Base-by-base conservation (phyloP, 2,329 filamentous ascomycete genomes). In the Phialophora tarda region DNA sequence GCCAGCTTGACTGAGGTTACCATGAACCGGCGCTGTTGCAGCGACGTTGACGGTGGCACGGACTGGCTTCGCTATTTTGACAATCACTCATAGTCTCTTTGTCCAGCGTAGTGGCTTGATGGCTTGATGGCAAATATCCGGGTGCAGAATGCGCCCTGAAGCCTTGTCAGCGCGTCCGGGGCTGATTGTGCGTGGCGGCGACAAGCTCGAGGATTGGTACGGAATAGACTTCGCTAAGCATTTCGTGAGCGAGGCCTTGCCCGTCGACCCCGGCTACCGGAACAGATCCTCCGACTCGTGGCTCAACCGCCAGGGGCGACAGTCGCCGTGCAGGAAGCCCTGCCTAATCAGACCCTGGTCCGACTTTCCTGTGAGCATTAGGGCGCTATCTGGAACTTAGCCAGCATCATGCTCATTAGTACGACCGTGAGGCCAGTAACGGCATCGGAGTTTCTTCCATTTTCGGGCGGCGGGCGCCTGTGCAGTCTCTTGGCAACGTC, bases 181-280 rank as follows among this genome's bases (percentile, higher is more conserved):
- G 57, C 23, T 30, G 57, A 59, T 50, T 41, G 47, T 59, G 34
- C 10, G 24, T 48, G 5, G 57, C 38, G 21, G 26, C 50, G 41
- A 50, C 57, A 34, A 61, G 48, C 32, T 23, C 34, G 30, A n/a
- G n/a, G 47, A 51, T 41, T 32, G 47, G 21, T 61, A 41, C 17
- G 17, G 12, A 21, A 14, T 26, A 51, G 48, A 51, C 21, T 21
- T 54, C 44, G 14, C 32, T 51, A 38, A 53, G 48, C 30, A 10
- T 26, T 47, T 21, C 17, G 24, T 26, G 30, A 38, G 32, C 8
- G 34, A 61, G 47, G 21, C 14, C 48, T 28, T 53, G 47, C n/a
- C n/a, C 48, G 30, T 51, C 30, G 8, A 53, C 28, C 54, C 47
- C 59, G 47, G 59, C 30, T 51, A 61, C 48, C 59, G 59, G 47